These are phyloP conservation scores for Acer campestre DNA, from an alignment of 345 rosid species.

Conservation along the genomic window DNA sequence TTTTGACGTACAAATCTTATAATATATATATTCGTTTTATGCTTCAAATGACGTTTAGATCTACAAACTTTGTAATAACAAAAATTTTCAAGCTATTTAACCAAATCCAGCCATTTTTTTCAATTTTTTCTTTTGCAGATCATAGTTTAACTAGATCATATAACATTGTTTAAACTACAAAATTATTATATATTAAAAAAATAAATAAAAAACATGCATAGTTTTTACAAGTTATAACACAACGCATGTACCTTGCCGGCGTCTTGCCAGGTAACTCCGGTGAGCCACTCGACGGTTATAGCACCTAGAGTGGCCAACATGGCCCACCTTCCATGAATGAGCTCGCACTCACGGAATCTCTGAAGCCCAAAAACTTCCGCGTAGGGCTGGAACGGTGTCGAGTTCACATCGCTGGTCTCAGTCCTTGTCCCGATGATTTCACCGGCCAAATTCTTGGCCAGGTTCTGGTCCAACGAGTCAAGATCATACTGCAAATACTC, in stretches of 20 bases:
- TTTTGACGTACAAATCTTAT: too few species aligned
- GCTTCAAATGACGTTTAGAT: too few species aligned
- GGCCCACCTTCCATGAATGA: slow-evolving; percentile 81
- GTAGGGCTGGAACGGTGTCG: slow-evolving; percentile 78
- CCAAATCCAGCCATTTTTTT: too few species aligned
- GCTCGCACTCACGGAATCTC: slow-evolving; percentile 81
- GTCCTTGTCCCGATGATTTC: slow-evolving; percentile 61
- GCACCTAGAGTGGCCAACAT: slow-evolving; percentile 85
- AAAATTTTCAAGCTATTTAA: too few species aligned
- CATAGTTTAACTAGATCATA: not conserved
- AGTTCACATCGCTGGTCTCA: slow-evolving; percentile 48
- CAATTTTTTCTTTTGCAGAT: not conserved
- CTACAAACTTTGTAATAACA: not conserved
- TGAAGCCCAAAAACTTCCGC: slow-evolving; percentile 72
- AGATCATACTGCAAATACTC: slow-evolving; percentile 74
- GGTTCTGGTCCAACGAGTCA: slow-evolving; percentile 79
- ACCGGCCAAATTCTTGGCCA: slow-evolving; percentile 62
- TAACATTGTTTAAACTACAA: not conserved
- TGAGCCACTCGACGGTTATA: slow-evolving; percentile 68
- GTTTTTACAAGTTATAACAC: too few species aligned
- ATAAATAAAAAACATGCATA: not conserved
- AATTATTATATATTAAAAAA: not conserved
- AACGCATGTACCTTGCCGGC: slow-evolving; percentile 62
- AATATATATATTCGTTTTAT: too few species aligned
- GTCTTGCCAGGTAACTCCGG: slow-evolving; percentile 83